Evolutionary conservation across 169 alveolate species (phyloP).

Genomic region (Plasmodium knowlesi): DNA sequence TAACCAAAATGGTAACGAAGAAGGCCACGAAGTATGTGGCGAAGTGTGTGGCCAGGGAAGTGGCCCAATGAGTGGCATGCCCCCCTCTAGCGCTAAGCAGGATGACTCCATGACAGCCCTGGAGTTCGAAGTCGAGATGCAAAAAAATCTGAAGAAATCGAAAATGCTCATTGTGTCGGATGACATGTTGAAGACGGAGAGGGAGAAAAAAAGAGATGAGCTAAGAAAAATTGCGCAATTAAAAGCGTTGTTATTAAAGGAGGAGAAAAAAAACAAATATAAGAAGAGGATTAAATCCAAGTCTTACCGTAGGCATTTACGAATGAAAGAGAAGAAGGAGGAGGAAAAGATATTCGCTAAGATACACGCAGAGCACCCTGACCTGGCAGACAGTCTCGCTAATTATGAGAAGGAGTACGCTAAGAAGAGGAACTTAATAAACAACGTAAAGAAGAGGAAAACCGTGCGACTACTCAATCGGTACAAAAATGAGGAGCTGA

Average conservation of each 20-base stretch:
- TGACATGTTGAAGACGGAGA: conserved; percentile 27
- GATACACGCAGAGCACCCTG: conserved; percentile 31
- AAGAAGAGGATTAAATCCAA: conserved; percentile 50
- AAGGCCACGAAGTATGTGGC: too few relatives aligned
- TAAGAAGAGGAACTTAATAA: conserved; percentile 52
- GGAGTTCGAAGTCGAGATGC: conserved; percentile 42
- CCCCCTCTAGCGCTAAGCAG: background rate
- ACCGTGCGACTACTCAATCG: conserved; percentile 28
- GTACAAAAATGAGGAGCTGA: conserved; percentile 53
- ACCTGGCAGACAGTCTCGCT: background rate
- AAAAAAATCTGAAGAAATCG: conserved; percentile 17
- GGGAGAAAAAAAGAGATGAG: conserved; percentile 43
- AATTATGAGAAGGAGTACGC: conserved; percentile 70
- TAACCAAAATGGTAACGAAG: too few relatives aligned
- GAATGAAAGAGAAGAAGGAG: conserved; percentile 51
- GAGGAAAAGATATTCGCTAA: conserved; percentile 29
- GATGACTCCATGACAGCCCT: background rate
- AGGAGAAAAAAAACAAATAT: conserved; percentile 10
- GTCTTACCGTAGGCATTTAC: conserved; percentile 34
- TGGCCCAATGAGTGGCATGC: background rate
- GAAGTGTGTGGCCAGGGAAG: too few relatives aligned
- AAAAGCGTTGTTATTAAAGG: conserved; percentile 9
- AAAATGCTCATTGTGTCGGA: conserved; percentile 45
- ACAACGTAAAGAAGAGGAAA: conserved; percentile 49
- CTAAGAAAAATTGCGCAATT: conserved; percentile 25